Conservation (phyloP, 495 filamentous ascomycete genomes). For the Aspergillus funiculosus region DNA sequence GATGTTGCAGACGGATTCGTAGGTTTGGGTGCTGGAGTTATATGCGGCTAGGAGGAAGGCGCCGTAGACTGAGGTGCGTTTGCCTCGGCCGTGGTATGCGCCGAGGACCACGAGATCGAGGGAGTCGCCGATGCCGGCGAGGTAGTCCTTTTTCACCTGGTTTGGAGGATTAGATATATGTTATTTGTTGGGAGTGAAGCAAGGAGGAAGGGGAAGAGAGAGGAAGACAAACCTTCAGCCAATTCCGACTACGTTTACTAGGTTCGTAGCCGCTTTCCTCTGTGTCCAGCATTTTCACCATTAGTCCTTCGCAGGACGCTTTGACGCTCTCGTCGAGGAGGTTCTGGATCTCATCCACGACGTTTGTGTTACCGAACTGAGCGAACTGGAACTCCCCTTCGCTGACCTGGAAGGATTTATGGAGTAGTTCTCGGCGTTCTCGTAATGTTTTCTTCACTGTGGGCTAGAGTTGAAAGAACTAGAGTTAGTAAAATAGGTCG, state of each 20-base stretch:
- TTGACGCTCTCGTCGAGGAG: constrained; percentile 92
- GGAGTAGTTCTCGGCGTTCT: constrained; percentile 73
- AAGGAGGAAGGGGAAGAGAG: background rate
- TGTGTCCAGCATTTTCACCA: constrained; percentile 99
- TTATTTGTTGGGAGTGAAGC: background rate
- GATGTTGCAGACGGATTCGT: constrained; percentile 97
- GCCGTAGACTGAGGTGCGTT: constrained; percentile 90
- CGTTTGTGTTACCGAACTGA: constrained; percentile 77
- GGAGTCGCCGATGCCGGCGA: constrained; percentile 86
- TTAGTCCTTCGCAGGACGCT: constrained; percentile 90
- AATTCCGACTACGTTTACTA: constrained; percentile 89
- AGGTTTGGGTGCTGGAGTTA: constrained; percentile 68
- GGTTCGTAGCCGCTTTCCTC: constrained; percentile 89
- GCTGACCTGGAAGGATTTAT: constrained; percentile 62
- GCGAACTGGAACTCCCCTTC: constrained; percentile 94
- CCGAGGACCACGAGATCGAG: constrained; percentile 94
- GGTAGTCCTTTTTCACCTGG: constrained; percentile 95
- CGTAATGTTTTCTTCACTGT: constrained; percentile 81
- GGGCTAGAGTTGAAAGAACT: constrained; percentile 37
- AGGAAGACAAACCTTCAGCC: constrained; percentile 70
- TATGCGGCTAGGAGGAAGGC: constrained; percentile 94
- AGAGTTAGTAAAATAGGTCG: constrained; percentile 10
- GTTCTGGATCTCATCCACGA: constrained; percentile 84
- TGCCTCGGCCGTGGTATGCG: constrained; percentile 90
- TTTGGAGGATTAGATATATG: background rate